Conservation (phyloP, 441 rosid species). For the Euphorbia schlechtendalii region DNA sequence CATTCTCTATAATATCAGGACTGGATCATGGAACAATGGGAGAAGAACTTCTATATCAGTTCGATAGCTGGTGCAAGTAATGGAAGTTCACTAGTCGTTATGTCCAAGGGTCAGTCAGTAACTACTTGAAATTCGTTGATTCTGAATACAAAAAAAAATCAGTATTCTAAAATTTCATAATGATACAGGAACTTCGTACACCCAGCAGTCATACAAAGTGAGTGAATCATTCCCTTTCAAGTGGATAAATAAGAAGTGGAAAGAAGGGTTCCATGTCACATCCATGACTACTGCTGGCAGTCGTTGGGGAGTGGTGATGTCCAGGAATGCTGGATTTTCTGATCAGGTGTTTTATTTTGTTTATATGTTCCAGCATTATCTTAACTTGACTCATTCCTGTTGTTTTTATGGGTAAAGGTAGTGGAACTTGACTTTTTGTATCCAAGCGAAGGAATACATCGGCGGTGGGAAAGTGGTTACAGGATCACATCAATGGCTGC, state of each 20-base stretch:
- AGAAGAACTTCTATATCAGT: constrained; percentile 69
- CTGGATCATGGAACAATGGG: constrained; percentile 92
- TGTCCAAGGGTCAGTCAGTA: constrained; percentile 71
- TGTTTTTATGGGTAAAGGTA: constrained; percentile 37
- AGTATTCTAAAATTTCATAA: constrained; percentile 16
- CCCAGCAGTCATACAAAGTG: constrained; percentile 82
- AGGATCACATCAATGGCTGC: constrained; percentile 89
- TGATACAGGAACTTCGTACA: constrained; percentile 58
- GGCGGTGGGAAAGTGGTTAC: constrained; percentile 73
- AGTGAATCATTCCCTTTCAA: constrained; percentile 78
- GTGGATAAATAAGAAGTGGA: constrained; percentile 87
- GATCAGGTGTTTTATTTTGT: constrained; percentile 54
- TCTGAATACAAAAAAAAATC: not conserved
- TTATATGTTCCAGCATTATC: constrained; percentile 13
- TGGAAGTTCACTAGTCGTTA: constrained; percentile 74
- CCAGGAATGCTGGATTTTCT: constrained; percentile 69
- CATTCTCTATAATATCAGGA: constrained; percentile 39
- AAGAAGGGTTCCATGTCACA: constrained; percentile 81
- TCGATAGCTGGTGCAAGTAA: constrained; percentile 72
- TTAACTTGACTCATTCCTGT: not conserved
- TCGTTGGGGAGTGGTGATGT: constrained; percentile 89
- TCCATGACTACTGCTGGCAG: constrained; percentile 76
- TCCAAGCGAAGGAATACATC: constrained; percentile 80
- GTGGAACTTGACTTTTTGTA: constrained; percentile 86
- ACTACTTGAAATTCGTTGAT: not conserved